Conservation (phyloP, 179 eudicot species). For the Silene coronaria region DNA sequence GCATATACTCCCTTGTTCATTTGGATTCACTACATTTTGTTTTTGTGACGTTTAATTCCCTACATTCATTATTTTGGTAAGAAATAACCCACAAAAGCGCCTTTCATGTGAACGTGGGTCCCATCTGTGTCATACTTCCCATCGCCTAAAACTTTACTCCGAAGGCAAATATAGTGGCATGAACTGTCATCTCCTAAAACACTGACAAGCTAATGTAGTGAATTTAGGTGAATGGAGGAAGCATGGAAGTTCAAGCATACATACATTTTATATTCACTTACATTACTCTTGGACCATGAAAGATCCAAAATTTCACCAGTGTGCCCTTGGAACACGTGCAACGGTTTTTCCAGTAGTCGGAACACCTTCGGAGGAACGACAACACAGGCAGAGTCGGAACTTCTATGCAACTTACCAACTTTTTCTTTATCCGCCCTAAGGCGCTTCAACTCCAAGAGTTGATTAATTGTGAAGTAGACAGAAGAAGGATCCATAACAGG, state of each 20-base stretch:
- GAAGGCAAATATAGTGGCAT: neutral
- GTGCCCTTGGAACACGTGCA: conserved; percentile 73
- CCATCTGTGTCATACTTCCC: neutral
- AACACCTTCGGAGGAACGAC: conserved; percentile 76
- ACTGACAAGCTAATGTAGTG: no score
- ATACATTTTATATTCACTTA: conserved; percentile 31
- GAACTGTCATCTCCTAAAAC: no score
- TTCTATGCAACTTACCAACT: conserved; percentile 36
- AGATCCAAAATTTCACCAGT: conserved; percentile 64
- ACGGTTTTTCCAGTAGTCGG: conserved; percentile 63
- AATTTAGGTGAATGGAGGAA: no score
- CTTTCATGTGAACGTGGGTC: neutral
- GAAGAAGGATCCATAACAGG: conserved; percentile 74
- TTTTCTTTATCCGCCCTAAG: conserved; percentile 41
- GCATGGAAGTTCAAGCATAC: no score
- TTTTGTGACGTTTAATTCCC: neutral
- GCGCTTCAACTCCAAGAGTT: conserved; percentile 53
- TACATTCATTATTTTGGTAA: neutral
- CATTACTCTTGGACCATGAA: conserved; percentile 79
- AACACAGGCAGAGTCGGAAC: conserved; percentile 78
- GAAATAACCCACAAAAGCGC: neutral
- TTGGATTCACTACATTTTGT: neutral
- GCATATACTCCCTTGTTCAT: neutral
- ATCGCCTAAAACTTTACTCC: neutral
- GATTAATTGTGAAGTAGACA: conserved; percentile 64